Evolutionary conservation across 2,329 filamentous ascomycete genomes (phyloP).

Genomic region (Lachnellula subtilissima): DNA sequence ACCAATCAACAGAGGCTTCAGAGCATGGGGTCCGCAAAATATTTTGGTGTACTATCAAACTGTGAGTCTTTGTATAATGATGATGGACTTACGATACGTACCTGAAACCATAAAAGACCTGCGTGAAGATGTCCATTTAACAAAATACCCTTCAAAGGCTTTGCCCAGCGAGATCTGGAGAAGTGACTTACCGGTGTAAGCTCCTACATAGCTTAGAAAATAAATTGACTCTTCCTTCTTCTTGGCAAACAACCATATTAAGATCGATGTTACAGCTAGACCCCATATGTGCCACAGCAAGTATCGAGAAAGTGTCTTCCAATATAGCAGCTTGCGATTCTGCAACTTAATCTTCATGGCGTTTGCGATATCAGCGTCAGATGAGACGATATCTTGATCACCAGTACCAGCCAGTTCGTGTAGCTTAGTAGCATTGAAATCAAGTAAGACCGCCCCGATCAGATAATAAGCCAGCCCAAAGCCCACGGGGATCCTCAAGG

Average conservation of each 20-base stretch:
- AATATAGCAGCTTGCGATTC: constrained; percentile 41
- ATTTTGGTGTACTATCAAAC: constrained; percentile 39
- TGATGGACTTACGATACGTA: not conserved
- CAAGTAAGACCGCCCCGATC: constrained; percentile 51
- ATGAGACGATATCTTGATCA: constrained; percentile 40
- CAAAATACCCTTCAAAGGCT: too few species aligned
- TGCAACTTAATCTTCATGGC: constrained; percentile 15
- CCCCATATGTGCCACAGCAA: constrained; percentile 49
- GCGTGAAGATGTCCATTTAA: not conserved
- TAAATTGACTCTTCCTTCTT: constrained; percentile 18
- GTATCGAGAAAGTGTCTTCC: constrained; percentile 44
- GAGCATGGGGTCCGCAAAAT: constrained; percentile 44
- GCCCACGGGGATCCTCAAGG: constrained; percentile 36
- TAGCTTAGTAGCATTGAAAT: constrained; percentile 49
- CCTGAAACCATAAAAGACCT: constrained; percentile 44
- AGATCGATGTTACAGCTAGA: constrained; percentile 42
- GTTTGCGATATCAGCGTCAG: constrained; percentile 40
- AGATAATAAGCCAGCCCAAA: constrained; percentile 55
- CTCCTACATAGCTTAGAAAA: constrained; percentile 19
- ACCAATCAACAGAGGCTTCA: constrained; percentile 44
- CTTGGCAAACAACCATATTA: constrained; percentile 48
- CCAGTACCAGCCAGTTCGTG: constrained; percentile 38
- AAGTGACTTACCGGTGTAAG: constrained; percentile 15
- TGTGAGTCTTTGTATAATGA: not conserved
- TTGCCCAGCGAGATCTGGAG: too few species aligned